These are phyloP conservation scores for Globisporangium cystogenes DNA, from an alignment of 352 stramenopile species.

Conservation along the genomic window DNA sequence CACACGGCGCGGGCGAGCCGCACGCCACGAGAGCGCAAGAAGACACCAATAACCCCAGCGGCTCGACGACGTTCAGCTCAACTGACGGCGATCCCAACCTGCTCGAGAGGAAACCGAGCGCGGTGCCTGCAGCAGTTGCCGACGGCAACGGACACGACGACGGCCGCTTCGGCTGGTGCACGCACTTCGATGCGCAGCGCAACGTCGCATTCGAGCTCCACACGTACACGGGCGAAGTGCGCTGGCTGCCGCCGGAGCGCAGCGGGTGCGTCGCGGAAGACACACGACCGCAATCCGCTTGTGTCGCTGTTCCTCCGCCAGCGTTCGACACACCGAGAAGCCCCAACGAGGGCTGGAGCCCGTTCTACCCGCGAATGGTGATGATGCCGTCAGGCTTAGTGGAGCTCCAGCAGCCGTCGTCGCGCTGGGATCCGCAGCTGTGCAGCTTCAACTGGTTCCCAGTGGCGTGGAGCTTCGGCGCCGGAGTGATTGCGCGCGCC, in stretches of 20 bases:
- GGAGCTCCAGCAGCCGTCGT: constrained; percentile 24
- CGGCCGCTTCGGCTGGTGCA: constrained; percentile 49
- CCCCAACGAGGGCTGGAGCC: constrained; percentile 30
- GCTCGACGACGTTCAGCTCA: too few species aligned
- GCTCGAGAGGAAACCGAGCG: not conserved
- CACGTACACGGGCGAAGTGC: constrained; percentile 68
- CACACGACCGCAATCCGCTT: too few species aligned
- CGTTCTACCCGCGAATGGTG: constrained; percentile 49
- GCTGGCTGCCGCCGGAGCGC: constrained; percentile 44
- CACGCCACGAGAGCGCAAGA: too few species aligned
- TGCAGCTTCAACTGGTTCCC: constrained; percentile 52
- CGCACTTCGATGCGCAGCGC: constrained; percentile 36
- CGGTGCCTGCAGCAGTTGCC: not conserved
- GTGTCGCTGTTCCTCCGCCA: not conserved
- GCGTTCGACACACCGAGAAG: not conserved
- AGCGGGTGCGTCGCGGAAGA: constrained; percentile 50
- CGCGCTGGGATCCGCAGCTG: constrained; percentile 9
- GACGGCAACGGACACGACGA: not conserved
- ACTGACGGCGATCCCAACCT: not conserved
- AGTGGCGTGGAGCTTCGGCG: constrained; percentile 4
- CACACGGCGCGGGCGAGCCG: not conserved
- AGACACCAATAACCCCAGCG: too few species aligned
- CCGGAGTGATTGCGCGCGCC: constrained; percentile 4
- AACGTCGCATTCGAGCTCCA: constrained; percentile 59
- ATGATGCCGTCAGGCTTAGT: constrained; percentile 52